Base-by-base conservation (phyloP, 2,329 filamentous ascomycete species). In the Fusarium dimerum region DNA sequence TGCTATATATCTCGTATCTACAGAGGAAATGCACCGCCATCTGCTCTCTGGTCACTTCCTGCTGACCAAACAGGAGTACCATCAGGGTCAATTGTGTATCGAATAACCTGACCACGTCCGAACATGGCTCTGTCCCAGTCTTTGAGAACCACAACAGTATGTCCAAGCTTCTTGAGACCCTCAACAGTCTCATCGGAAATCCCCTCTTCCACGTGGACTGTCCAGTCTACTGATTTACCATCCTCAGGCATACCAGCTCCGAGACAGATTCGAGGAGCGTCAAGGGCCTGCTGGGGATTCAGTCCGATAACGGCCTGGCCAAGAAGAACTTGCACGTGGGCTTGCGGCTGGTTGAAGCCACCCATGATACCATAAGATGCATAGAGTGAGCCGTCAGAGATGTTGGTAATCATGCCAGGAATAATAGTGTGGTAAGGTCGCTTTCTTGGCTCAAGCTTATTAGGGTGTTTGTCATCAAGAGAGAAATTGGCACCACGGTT, bases 361-460 rank as follows among this genome's bases (percentile, higher is more conserved):
- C 94, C 94, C 94, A 97, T 97, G 54, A 97, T 93, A 48, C 94
- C 94, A 65, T 93, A 97, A 0, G 96, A 89, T 5, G 85, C 88
- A 70, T 96, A 90, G 51, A 97, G 74, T 45, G 82, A 86, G 26
- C 84, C 83, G 62, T 95, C 91, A 5, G 76, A 74, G 16, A 83
- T 69, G 61, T 94, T 91, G 0, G 94, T 97, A 16, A 93, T 85
- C 71, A 97, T 81, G 0, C 89, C 93, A 0, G 94, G 93, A 64
- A 99, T 99, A 70, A 99, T 97, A 48, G 94, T 99, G 72, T 97
- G 94, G 73, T 97, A 99, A 0, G 94, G 94, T 43, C 94, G 76
- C 77, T 97, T 97, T 34, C 86, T 78, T 0, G 92, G 90, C 8
- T 84, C 89, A 13, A 96, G 78, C 17, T 79, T 81, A 67, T 97